These are phyloP conservation scores for Amaranthus cruentus DNA, from an alignment of 148 eudicot species.

Conservation along the genomic window DNA sequence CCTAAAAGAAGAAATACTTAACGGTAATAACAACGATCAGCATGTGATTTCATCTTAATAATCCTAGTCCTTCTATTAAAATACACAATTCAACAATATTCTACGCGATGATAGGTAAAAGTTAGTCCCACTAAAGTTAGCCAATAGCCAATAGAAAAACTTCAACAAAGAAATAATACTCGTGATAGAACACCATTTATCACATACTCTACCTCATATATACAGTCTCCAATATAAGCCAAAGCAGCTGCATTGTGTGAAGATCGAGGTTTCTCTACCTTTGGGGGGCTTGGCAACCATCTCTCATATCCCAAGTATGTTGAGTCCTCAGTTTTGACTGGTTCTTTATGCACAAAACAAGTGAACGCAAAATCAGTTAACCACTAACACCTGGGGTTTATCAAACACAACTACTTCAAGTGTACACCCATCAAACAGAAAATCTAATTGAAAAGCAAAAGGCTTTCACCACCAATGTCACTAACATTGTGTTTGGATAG, in stretches of 20 bases:
- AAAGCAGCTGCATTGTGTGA: conserved; percentile 72
- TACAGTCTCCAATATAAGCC: conserved; percentile 84
- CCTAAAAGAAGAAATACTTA: no score
- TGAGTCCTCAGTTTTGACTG: conserved; percentile 34
- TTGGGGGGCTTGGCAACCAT: conserved; percentile 77
- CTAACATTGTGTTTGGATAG: no score
- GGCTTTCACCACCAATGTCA: neutral
- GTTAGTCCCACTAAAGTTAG: neutral
- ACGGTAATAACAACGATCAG: no score
- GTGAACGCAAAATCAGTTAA: neutral
- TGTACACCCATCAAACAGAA: neutral
- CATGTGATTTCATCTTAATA: no score
- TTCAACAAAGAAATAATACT: neutral
- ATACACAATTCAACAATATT: no score
- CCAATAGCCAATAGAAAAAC: neutral
- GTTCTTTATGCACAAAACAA: neutral
- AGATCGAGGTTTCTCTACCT: conserved; percentile 80
- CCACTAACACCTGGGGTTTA: neutral
- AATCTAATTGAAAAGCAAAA: neutral
- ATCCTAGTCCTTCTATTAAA: no score
- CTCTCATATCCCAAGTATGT: conserved; percentile 63
- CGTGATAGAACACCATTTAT: neutral
- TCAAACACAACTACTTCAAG: neutral
- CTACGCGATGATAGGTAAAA: neutral
- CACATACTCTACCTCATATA: conserved; percentile 50